phyloP scores from a whole-genome alignment of 768 basidiomycete species.

The Phylloporus scabripes region DNA sequence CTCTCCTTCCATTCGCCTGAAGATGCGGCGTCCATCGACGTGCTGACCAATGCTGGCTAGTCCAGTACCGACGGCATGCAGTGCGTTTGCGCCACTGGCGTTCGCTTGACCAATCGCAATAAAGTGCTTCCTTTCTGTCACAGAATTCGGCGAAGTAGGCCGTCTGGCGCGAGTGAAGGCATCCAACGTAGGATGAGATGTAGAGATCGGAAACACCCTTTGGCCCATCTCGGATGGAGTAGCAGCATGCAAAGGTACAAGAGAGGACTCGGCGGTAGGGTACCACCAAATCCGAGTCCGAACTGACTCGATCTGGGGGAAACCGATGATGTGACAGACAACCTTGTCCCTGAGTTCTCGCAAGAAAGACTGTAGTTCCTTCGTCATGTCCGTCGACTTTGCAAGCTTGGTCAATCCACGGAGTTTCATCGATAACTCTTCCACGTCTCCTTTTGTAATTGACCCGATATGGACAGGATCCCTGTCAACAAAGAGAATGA shows the following conservation, averaged over 20 bases:
- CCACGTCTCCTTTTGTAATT: not conserved
- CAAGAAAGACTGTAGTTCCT: not conserved
- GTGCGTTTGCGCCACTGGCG: not conserved
- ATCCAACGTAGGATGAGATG: not conserved
- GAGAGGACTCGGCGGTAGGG: not conserved
- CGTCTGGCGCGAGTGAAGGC: not conserved
- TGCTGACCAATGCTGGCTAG: not conserved
- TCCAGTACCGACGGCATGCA: not conserved
- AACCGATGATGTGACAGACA: not conserved
- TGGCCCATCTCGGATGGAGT: not conserved
- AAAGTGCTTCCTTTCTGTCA: not conserved
- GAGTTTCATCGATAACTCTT: not conserved
- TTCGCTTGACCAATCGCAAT: not conserved
- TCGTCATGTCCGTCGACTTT: not conserved
- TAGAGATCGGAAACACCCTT: not conserved
- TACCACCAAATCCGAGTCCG: not conserved
- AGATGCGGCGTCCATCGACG: not conserved
- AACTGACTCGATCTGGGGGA: not conserved
- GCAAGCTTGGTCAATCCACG: not conserved
- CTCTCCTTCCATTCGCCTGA: not conserved
- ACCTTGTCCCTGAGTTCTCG: not conserved
- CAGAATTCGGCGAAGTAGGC: not conserved
- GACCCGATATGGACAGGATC: not conserved
- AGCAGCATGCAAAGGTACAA: not conserved
- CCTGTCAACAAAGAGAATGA: not conserved